Conservation (phyloP, 2,329 filamentous ascomycete species). For the Hypoxylon sp. region DNA sequence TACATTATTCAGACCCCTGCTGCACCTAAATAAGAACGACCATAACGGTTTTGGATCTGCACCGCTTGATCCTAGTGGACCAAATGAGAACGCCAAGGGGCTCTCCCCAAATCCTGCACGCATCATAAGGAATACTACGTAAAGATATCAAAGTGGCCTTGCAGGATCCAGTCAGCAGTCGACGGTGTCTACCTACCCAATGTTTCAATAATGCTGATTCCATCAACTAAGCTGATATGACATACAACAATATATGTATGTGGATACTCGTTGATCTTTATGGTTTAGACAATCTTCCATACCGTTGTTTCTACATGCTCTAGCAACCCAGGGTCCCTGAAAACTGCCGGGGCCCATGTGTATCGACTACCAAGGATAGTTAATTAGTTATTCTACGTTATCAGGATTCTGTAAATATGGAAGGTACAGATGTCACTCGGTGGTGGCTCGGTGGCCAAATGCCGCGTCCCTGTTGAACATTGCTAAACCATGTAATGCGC, state of each 20-base stretch:
- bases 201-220: slow-evolving; percentile 21
- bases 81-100: slow-evolving; percentile 22
- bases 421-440: slow-evolving; percentile 18
- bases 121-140: slow-evolving; percentile 29
- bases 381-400: slow-evolving; percentile 7
- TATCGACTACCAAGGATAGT: slow-evolving; percentile 14
- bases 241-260: slow-evolving; percentile 16
- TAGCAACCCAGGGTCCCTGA: slow-evolving; percentile 2
- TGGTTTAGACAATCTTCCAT: slow-evolving; percentile 6
- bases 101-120: slow-evolving; percentile 32
- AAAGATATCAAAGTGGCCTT: slow-evolving; percentile 19
- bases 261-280: slow-evolving; percentile 21
- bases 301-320: slow-evolving; percentile 1
- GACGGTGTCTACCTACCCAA: slow-evolving; percentile 1
- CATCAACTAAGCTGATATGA: slow-evolving; percentile 24
- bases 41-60: slow-evolving; percentile 16
- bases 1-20: slow-evolving; percentile 5
- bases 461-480: slow-evolving; percentile 25
- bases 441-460: slow-evolving; percentile 26
- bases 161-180: slow-evolving; percentile 16
- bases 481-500: slow-evolving; percentile 23
- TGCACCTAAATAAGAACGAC: slow-evolving; percentile 14
- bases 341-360: slow-evolving; percentile 8
- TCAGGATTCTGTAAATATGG: slow-evolving; percentile 13
- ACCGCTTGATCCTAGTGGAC: slow-evolving; percentile 26